Evolutionary conservation across 768 basidiomycete species (phyloP), one percentile per base, ranked within the genome.

Genomic region (Cyclocybe cylindracea): DNA sequence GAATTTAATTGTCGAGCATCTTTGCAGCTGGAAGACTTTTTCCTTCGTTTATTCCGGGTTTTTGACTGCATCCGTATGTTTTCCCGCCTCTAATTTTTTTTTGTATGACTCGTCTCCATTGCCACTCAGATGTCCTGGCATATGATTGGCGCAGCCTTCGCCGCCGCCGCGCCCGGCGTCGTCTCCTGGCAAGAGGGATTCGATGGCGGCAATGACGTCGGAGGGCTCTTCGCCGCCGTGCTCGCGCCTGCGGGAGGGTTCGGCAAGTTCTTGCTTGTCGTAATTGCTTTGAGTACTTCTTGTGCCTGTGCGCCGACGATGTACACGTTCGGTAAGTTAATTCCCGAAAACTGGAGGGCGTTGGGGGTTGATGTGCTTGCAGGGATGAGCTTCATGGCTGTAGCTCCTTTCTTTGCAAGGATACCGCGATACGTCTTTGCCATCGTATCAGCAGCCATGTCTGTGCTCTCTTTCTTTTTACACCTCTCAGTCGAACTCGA

Each of bases 261-360:
- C 66, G 83, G 87, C 1, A 87, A 87, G 57, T 82, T 89, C 67
- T 71, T 91, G 40, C 74, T 85, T 0, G 86, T 88, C 24, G 63
- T 94, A 48, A 75, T 93, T 56, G 83, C 86, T n/a, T 69, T 94
- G 31, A 85, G 85, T 51, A 83, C 91, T 10, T 81, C 84, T 1
- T 85, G 80, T 4, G 87, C 90, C 59, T 86, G 84, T 55, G 87
- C 88, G 1, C 83, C 85, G 2, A 88, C 86, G 4, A 84, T 92
- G 64, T 94, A 94, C 64, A 86, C 85, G 4, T 84, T 85, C 57
- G 81, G 84, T 75, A 43, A 58, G 58, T 48, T 36, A 24, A 19
- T 32, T 31, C 39, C 10, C 10, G 9, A 35, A 6, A 10, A 29
- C 24, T n/a, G 35, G 39, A 7, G 10, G 5, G 13, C 33, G 42